Evolutionary conservation across 306 rosid species (phyloP).

Genomic region (Lupinus albus): DNA sequence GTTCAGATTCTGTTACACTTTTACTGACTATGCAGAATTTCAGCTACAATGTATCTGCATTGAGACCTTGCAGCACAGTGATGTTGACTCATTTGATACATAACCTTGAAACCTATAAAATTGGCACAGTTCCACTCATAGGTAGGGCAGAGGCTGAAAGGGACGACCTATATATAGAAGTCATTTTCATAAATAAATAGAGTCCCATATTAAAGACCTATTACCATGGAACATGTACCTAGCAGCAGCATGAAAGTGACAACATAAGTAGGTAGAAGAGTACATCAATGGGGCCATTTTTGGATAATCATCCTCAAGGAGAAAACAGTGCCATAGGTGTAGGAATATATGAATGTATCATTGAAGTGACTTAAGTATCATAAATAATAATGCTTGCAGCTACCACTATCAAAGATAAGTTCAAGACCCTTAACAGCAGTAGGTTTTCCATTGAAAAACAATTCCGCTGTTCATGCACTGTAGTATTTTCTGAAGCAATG

Average conservation of each 20-base stretch:
- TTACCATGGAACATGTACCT: neutral
- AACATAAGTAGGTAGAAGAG: neutral
- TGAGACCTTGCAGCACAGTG: no score
- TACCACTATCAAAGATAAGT: constrained; percentile 79
- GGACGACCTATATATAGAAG: constrained; percentile 7
- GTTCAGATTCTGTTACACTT: neutral
- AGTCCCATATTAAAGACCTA: neutral
- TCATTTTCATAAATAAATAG: constrained; percentile 1
- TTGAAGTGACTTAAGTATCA: neutral
- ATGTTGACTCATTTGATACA: neutral
- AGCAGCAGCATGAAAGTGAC: constrained; percentile 17
- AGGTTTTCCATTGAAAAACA: constrained; percentile 65
- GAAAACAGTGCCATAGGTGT: neutral
- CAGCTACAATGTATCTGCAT: neutral
- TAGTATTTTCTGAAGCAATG: constrained; percentile 63
- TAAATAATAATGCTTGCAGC: constrained; percentile 37
- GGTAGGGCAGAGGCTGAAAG: neutral
- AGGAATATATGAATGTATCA: neutral
- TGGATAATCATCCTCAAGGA: constrained; percentile 18
- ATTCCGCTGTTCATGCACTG: constrained; percentile 76
- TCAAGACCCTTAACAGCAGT: constrained; percentile 58
- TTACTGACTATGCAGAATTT: no score
- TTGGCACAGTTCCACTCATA: no score
- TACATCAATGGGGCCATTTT: constrained; percentile 8
- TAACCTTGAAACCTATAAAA: no score